Evolutionary conservation across 805 yeast species (phyloP), one percentile per base, ranked within the genome.

Genomic region (Wickerhamiella domercqiae): DNA sequence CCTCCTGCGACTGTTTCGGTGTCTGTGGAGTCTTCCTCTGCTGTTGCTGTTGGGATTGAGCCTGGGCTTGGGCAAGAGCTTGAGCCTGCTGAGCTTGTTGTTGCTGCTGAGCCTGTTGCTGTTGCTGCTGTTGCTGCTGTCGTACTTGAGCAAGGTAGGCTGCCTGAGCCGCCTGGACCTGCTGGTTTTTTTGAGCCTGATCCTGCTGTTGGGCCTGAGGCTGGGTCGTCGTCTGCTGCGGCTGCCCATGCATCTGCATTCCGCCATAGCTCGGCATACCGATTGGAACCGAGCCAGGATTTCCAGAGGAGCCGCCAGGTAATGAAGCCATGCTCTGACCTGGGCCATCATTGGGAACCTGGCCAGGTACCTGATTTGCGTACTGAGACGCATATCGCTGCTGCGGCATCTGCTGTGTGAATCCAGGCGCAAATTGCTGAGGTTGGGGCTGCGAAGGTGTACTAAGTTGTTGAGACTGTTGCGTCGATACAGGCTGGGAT

Each of bases 41-140:
- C 5, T 15, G 33, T 15, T 30, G 33, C 13, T 16, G 15, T 20
- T 32, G 35, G 4, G 24, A 18, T 32, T 32, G 35, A 21, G 35
- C 15, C 25, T 32, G 35, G 26, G 26, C 26, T 24, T 24, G 26
- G 26, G 26, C 26, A 9, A 9, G 26, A 13, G 26, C 26, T 24
- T 24, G 26, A 13, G 26, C 26, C 13, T 24, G 26, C 15, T 29
- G 32, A 17, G 35, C 35, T n/a, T 21, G 18, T 25, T 7, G 13
- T 20, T 20, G 28, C 28, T 22, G n/a, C 4, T 20, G 24, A 19
- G 24, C 34, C 11, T 20, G 34, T 3, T 22, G 9, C 24, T 32
- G 34, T 3, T 16, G 22, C 4, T 7, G 9, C 11, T 32, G 34
- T 5, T 22, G 14, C 5, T 32, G 22, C 7, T 22, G 25, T 32